These are phyloP conservation scores for Panicum virgatum DNA, from an alignment of 202 grass and related monocot genomes.

Conservation along the genomic window DNA sequence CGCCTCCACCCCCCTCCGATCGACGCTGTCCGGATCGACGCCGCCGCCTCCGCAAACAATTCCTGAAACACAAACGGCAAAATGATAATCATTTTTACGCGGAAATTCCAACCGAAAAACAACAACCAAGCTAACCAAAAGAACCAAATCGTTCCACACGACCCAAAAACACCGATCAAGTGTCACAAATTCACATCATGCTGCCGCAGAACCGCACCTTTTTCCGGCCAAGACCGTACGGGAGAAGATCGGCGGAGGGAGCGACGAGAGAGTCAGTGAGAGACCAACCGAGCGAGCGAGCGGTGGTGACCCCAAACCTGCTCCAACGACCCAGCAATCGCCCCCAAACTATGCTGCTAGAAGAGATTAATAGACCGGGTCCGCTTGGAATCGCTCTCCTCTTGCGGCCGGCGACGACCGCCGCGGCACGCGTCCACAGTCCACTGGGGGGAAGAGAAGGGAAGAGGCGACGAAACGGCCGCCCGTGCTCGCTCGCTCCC, in stretches of 20 bases:
- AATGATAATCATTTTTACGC: neutral
- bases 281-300: neutral
- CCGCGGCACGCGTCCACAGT: neutral
- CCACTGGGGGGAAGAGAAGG: neutral
- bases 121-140: neutral
- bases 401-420: conserved; percentile 18
- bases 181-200: neutral
- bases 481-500: neutral
- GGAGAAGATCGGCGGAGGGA: neutral
- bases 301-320: neutral
- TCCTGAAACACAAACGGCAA: neutral
- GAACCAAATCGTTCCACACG: neutral
- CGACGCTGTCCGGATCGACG: neutral
- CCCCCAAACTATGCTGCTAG: neutral
- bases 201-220: conserved; percentile 7
- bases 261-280: too few relatives aligned
- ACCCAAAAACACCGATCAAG: neutral
- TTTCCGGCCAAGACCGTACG: neutral
- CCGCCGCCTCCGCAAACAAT: conserved; percentile 1
- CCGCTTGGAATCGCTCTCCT: conserved; percentile 25
- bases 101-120: neutral
- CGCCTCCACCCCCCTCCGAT: conserved; percentile 43
- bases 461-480: neutral
- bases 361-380: conserved; percentile 1
- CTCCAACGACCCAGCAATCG: neutral